Evolutionary conservation across 768 basidiomycete species (phyloP).

Genomic region (Ramaria rubella): DNA sequence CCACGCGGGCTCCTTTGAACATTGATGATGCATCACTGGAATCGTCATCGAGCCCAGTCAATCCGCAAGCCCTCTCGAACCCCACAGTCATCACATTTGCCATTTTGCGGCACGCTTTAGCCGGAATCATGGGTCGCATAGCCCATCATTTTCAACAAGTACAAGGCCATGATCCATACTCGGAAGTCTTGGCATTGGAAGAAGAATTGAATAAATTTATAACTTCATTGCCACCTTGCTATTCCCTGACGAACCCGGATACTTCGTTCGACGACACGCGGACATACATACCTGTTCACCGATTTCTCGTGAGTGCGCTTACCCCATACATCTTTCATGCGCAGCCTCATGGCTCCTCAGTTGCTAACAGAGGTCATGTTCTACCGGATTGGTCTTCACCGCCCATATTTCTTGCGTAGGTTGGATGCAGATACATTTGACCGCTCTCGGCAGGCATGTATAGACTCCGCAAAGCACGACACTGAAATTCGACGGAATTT

Average conservation of each 20-base stretch:
- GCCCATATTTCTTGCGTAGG: constrained; percentile 80
- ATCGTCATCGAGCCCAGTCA: constrained; percentile 37
- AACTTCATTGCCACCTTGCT: constrained; percentile 70
- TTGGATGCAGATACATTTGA: constrained; percentile 74
- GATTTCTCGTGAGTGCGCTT: constrained; percentile 61
- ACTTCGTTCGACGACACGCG: constrained; percentile 62
- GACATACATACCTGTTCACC: constrained; percentile 69
- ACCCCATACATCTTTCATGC: neutral
- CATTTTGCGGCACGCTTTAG: constrained; percentile 77
- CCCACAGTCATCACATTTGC: constrained; percentile 87
- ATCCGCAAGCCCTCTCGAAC: constrained; percentile 49
- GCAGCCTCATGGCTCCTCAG: neutral
- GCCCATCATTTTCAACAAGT: constrained; percentile 92
- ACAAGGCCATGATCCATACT: constrained; percentile 68
- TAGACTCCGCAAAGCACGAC: constrained; percentile 85
- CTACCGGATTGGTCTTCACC: constrained; percentile 75
- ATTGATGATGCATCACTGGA: constrained; percentile 49
- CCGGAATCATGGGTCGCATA: constrained; percentile 80
- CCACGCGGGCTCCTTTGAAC: constrained; percentile 70
- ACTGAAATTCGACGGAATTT: constrained; percentile 72
- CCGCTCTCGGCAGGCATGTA: constrained; percentile 79
- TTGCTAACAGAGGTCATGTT: constrained; percentile 77
- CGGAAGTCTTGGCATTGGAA: constrained; percentile 75
- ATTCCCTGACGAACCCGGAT: constrained; percentile 61
- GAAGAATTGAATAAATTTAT: constrained; percentile 79